These are phyloP conservation scores for Poa annua DNA, from an alignment of 176 grass and related monocot species.

Conservation along the genomic window DNA sequence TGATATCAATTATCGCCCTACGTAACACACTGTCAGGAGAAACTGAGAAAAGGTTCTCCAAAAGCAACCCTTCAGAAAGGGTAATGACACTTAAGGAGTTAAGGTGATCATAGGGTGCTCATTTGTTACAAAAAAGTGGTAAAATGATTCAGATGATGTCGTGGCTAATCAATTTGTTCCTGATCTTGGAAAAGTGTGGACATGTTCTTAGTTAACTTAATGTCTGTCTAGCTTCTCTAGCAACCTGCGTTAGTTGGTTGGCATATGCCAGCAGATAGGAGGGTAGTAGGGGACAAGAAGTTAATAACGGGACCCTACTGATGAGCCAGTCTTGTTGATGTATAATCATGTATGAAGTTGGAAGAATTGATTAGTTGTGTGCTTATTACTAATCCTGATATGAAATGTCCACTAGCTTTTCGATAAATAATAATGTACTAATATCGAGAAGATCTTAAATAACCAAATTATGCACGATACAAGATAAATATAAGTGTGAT, in stretches of 20 bases:
- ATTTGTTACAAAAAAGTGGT: not conserved
- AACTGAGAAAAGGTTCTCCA: too few relatives aligned
- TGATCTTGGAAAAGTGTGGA: not conserved
- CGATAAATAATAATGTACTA: too few relatives aligned
- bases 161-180: not conserved
- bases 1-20: too few relatives aligned
- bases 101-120: not conserved
- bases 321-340: not conserved
- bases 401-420: not conserved
- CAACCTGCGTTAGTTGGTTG: conserved; percentile 22
- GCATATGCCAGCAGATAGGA: conserved; percentile 8
- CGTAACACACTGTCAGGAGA: too few relatives aligned
- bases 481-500: too few relatives aligned
- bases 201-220: conserved; percentile 13
- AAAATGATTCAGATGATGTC: not conserved
- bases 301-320: not conserved
- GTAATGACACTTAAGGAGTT: not conserved
- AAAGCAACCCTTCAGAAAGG: too few relatives aligned
- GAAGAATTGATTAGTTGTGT: not conserved
- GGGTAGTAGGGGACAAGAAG: not conserved
- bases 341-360: conserved; percentile 27
- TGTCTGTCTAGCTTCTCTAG: conserved; percentile 1
- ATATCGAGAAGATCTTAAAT: too few relatives aligned
- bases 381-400: conserved; percentile 21
- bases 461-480: too few relatives aligned